Base-by-base conservation (phyloP, 805 yeast species). In the Saccharomycopsis selenospora region DNA sequence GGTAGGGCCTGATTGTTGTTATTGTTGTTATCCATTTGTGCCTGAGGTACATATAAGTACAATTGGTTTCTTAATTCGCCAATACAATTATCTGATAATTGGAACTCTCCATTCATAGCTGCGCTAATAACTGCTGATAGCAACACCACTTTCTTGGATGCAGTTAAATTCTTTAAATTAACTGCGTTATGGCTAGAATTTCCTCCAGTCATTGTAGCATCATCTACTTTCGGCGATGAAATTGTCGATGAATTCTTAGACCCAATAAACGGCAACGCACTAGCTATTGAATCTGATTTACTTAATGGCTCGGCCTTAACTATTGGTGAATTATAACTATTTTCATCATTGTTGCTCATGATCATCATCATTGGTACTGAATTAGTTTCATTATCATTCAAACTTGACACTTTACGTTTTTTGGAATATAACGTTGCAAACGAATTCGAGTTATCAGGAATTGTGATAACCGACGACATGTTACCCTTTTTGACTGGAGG, bases 21-120 rank as follows among this genome's bases (percentile, higher is more conserved):
- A 20, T 20, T 33, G 38, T 33, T 33, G 10, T 14, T 33, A 14
- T 33, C 38, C 4, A 33, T 17, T 20, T 33, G 38, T 4, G 38
- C 38, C 38, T 33, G 38, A 17, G 38, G 38, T 4, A 33, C 38
- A 33, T 14, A 33, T 4, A 10, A 14, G 20, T 26, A 29, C 42
- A 47, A 20, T 29, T 45, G 51, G 3, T 30, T 22, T 18, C 28
- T 59, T 28, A 68, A 58, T 46, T 68, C 71, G 26, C 59, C 56
- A 14, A 60, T 40, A 4, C 66, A 60, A 11, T 30, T 42, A 10
- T 54, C 46, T 3, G 59, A 54, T 3, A 64, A 47, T 36, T 51
- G 54, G 23, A 67, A 43, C 8, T 57, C 56, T 13, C 59, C 57
- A 11, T 49, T 43, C 17, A 46, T 46, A 13, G 59, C 49, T 4